Evolutionary conservation across 805 yeast species (phyloP).

Genomic region (Candida ortonii): DNA sequence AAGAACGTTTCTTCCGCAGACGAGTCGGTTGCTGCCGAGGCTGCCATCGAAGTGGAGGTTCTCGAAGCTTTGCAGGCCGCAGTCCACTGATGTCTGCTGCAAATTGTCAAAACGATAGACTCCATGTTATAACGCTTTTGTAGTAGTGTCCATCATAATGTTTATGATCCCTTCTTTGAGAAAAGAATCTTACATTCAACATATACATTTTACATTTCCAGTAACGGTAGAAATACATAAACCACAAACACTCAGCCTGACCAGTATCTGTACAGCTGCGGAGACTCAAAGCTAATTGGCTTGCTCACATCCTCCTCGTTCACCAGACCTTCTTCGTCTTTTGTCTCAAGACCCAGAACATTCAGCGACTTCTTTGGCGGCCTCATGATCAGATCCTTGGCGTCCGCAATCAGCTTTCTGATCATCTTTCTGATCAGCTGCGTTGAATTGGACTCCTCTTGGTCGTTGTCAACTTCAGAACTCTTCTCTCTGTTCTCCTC

Average conservation of each 20-base stretch:
- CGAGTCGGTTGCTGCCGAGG: constrained; percentile 89
- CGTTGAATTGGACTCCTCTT: too few species aligned
- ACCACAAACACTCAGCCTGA: constrained; percentile 41
- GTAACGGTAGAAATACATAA: constrained; percentile 13
- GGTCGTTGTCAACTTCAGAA: too few species aligned
- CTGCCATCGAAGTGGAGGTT: constrained; percentile 92
- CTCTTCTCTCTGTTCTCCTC: constrained; percentile 2
- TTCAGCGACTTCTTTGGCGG: constrained; percentile 34
- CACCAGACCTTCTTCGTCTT: constrained; percentile 19
- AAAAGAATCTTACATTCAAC: constrained; percentile 5
- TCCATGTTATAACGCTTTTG: constrained; percentile 3
- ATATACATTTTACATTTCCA: background rate
- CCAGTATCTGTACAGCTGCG: constrained; percentile 66
- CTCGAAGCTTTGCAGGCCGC: constrained; percentile 88
- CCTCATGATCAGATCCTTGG: constrained; percentile 27
- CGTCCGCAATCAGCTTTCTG: constrained; percentile 27
- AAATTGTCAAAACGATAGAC: constrained; percentile 5
- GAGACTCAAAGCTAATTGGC: constrained; percentile 60
- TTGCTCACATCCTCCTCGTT: constrained; percentile 40
- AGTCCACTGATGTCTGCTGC: constrained; percentile 29
- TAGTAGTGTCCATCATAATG: constrained; percentile 6
- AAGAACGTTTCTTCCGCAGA: constrained; percentile 83
- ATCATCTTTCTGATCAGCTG: too few species aligned
- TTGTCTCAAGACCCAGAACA: constrained; percentile 28
- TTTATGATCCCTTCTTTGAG: constrained; percentile 9